Conservation (phyloP, 75 land plant genomes). For the Pinus albicaulis region DNA sequence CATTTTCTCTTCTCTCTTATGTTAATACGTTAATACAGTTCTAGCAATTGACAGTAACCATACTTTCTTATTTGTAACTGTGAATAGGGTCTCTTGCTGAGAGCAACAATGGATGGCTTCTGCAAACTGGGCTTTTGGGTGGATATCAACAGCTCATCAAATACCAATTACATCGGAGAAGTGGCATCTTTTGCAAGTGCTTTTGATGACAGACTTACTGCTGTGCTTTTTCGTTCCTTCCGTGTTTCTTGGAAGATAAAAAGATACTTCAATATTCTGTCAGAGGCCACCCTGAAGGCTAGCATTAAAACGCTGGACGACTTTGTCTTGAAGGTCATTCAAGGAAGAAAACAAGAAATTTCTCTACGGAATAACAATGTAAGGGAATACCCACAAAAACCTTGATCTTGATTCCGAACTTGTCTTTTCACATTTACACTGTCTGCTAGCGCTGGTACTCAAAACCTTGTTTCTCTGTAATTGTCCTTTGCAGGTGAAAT, state of each 20-base stretch:
- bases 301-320: slow-evolving; percentile 32
- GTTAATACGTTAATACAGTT: too few species aligned
- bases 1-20: neutral
- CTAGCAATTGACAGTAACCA: too few species aligned
- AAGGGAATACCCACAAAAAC: neutral
- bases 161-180: slow-evolving; percentile 16
- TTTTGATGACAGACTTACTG: slow-evolving; percentile 42
- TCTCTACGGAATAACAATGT: neutral
- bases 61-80: neutral
- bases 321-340: slow-evolving; percentile 51
- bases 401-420: neutral
- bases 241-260: slow-evolving; percentile 57
- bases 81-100: slow-evolving; percentile 58
- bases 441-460: neutral
- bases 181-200: slow-evolving; percentile 34
- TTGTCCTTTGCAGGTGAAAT: slow-evolving; percentile 17
- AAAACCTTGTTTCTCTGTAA: neutral
- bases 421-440: neutral
- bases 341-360: slow-evolving; percentile 20
- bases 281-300: slow-evolving; percentile 43
- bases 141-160: slow-evolving; percentile 40
- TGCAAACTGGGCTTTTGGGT: slow-evolving; percentile 67
- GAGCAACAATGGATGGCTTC: slow-evolving; percentile 60
- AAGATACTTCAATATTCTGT: slow-evolving; percentile 46
- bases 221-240: slow-evolving; percentile 25